phyloP scores from a whole-genome alignment of 768 basidiomycete genomes.

The Leccinum disarticulatum region DNA sequence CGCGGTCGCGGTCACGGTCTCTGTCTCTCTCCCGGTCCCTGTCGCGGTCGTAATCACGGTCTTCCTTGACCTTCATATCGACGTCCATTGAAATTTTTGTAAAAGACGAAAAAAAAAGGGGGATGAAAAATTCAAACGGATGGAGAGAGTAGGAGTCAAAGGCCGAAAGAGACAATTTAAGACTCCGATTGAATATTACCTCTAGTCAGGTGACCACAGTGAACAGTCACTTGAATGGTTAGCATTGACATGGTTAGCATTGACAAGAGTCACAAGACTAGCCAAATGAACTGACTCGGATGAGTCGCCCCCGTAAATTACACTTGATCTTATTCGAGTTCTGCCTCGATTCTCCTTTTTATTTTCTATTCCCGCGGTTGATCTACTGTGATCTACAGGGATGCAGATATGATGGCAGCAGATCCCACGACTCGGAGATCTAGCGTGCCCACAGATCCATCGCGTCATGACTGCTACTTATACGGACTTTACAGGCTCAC shows the following conservation, averaged over 20 bases:
- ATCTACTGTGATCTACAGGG: conserved; percentile 2
- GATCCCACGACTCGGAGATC: not conserved
- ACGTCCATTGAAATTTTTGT: conserved; percentile 61
- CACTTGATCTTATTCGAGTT: not conserved
- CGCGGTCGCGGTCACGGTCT: conserved; percentile 37
- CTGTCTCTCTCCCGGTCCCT: conserved; percentile 45
- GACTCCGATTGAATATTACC: conserved; percentile 19
- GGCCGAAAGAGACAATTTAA: conserved; percentile 4
- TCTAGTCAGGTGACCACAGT: conserved; percentile 19
- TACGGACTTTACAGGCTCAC: not conserved
- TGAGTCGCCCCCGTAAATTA: too few species aligned
- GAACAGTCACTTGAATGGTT: not conserved
- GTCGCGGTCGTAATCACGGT: conserved; percentile 62
- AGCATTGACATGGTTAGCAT: too few species aligned
- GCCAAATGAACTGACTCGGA: not conserved
- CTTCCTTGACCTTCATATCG: conserved; percentile 79
- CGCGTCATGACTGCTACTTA: not conserved
- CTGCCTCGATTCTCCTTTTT: not conserved
- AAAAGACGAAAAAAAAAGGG: not conserved
- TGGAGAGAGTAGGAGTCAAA: conserved; percentile 15
- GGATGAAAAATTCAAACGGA: not conserved
- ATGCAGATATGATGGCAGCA: not conserved
- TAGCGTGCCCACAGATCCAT: not conserved
- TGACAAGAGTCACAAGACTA: too few species aligned
- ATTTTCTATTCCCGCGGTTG: not conserved